Base-by-base conservation (phyloP, 2,329 filamentous ascomycete species). In the Colletotrichum karsti region DNA sequence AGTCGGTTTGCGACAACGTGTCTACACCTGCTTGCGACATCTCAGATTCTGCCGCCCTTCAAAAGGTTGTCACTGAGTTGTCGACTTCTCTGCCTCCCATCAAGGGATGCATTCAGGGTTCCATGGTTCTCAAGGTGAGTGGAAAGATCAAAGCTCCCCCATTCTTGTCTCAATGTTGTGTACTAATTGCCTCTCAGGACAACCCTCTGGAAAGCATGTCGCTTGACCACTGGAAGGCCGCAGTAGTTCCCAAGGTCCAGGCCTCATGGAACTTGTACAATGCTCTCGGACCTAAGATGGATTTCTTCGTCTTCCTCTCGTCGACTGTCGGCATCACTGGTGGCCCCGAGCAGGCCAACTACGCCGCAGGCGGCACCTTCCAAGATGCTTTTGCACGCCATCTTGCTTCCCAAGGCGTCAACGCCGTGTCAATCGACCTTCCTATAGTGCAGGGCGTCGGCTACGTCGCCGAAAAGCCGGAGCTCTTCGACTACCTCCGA, bases 371-470 rank as follows among this genome's bases (percentile, higher is more conserved):
- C 0, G 84, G 84, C 64, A 66, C 71, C 7, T 86, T 78, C 72
- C 78, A 83, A 72, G 76, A 84, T 59, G 76, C 78, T 1, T 75
- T 85, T 22, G 81, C 80, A 4, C 77, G 78, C 22, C 76, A 83
- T 67, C 79, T 84, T 3, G 75, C 77, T 0, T 44, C 68, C 6
- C 73, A 73, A 1, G 83, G 83, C 2, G 74, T 85, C 2, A 77
- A 82, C 3, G 84, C 82, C 24, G 79, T 83, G 0, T 82, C 82
- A 0, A 77, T 91, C 2, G 83, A 90, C 71, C 77, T 90, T 13
- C 87, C 86, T 0, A 81, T 82, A 2, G 81, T 90, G 8, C 79
- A 78, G 0, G 84, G 83, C 66, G 80, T 83, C 1, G 85, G 85
- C 3, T 87, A 86, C 72, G 75, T 87, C 2, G 83, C 84, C 1